Percentiles rank a stretch among this genome's conserved stretches.
Conservation (phyloP, 1,284 basidiomycete genomes). For the Cutaneotrichosporon sp. region DNA sequence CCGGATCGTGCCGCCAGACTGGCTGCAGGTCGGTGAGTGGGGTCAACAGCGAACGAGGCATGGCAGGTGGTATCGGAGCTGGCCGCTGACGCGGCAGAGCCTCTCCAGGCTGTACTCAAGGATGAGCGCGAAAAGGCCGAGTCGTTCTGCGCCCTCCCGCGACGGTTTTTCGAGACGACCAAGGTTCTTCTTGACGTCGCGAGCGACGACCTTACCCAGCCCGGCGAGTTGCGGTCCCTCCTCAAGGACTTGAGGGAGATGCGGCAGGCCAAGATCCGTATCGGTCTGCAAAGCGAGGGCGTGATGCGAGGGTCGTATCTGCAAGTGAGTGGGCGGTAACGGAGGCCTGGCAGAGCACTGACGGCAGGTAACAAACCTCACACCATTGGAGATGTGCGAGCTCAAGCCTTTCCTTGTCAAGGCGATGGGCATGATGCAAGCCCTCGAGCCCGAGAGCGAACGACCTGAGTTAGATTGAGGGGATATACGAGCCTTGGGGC, state of each 20-base stretch:
- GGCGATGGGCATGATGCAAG: conserved; percentile 65
- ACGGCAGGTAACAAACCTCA: conserved; percentile 71
- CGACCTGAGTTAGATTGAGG: too few relatives aligned
- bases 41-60: not conserved
- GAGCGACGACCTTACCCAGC: conserved; percentile 76
- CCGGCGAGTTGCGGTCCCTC: conserved; percentile 73
- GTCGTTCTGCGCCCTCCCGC: conserved; percentile 71
- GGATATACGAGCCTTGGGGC: too few relatives aligned
- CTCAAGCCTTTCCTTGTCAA: conserved; percentile 82
- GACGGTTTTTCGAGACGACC: conserved; percentile 80
- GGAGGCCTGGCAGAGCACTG: not conserved
- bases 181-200: conserved; percentile 87
- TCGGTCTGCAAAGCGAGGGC: conserved; percentile 71
- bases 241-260: conserved; percentile 92
- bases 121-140: conserved; percentile 63
- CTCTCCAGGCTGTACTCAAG: conserved; percentile 64
- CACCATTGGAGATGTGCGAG: conserved; percentile 87
- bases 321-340: conserved; percentile 55
- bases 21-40: conserved; percentile 77
- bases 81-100: conserved; percentile 63
- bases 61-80: not conserved
- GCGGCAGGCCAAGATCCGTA: conserved; percentile 84
- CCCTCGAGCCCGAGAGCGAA: conserved; percentile 29
- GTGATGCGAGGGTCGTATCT: conserved; percentile 54
- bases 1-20: conserved; percentile 78